These are phyloP conservation scores for Fusarium sp. DNA, from an alignment of 2,329 filamentous ascomycete genomes.

Conservation along the genomic window DNA sequence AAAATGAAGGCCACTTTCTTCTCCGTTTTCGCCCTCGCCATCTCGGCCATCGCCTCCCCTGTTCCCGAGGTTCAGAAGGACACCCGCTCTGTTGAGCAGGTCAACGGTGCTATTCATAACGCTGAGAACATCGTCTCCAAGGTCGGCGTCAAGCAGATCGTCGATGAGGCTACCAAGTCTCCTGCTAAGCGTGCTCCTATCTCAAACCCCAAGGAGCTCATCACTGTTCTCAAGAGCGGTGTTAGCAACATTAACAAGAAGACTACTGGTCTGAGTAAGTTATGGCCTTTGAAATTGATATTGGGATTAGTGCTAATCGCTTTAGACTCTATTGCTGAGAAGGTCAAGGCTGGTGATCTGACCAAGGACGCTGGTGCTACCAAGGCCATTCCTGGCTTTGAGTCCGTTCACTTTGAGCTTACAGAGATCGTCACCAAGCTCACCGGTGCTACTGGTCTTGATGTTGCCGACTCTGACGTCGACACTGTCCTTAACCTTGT, in stretches of 20 bases:
- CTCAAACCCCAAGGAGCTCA: not conserved
- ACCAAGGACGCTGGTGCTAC: constrained; percentile 33
- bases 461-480: constrained; percentile 37
- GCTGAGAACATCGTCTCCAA: not conserved
- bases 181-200: constrained; percentile 1
- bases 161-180: not conserved
- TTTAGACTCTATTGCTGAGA: constrained; percentile 25
- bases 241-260: constrained; percentile 8
- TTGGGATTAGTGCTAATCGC: not conserved
- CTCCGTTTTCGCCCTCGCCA: constrained; percentile 36
- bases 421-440: constrained; percentile 38
- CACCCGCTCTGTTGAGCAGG: constrained; percentile 3
- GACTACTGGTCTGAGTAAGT: constrained; percentile 12
- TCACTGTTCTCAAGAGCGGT: constrained; percentile 5
- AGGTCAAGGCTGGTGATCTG: constrained; percentile 34
- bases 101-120: not conserved
- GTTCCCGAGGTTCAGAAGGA: constrained; percentile 2
- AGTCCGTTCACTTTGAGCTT: constrained; percentile 35
- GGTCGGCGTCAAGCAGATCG: constrained; percentile 3
- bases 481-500: constrained; percentile 37
- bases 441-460: constrained; percentile 31
- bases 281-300: not conserved
- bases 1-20: constrained; percentile 42
- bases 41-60: constrained; percentile 36
- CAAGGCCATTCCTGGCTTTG: constrained; percentile 23